Percentiles rank a stretch among this genome's conserved stretches.
Conservation (phyloP, 2,329 filamentous ascomycete species). For the Coleophoma cylindrospora region DNA sequence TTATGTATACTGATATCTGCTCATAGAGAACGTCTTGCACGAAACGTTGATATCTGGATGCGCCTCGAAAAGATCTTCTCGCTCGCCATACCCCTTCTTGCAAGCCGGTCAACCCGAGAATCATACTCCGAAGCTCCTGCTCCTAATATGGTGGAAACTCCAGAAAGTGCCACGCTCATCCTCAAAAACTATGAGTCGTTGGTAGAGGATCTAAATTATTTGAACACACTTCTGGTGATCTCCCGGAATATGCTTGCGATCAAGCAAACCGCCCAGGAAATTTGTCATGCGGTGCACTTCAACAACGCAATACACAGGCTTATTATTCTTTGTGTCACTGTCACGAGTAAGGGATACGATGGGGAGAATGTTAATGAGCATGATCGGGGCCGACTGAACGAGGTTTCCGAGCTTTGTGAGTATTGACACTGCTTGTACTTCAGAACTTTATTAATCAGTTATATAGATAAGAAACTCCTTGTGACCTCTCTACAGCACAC, state of each 20-base stretch:
- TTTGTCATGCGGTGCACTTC: slow-evolving; percentile 59
- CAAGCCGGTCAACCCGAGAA: slow-evolving; percentile 52
- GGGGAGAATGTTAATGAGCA: slow-evolving; percentile 54
- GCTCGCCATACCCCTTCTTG: slow-evolving; percentile 55
- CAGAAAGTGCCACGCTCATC: slow-evolving; percentile 58
- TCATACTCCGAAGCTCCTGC: slow-evolving; percentile 47
- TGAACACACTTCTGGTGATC: slow-evolving; percentile 65
- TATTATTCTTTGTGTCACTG: slow-evolving; percentile 61
- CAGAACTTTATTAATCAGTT: not conserved
- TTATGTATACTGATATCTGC: not conserved
- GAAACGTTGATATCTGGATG: slow-evolving; percentile 62
- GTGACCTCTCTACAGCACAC: slow-evolving; percentile 63
- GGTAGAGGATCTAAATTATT: slow-evolving; percentile 56
- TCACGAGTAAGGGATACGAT: slow-evolving; percentile 63
- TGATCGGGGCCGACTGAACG: slow-evolving; percentile 51
- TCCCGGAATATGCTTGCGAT: slow-evolving; percentile 61
- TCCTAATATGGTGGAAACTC: slow-evolving; percentile 50
- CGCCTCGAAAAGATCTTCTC: slow-evolving; percentile 58
- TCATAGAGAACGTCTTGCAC: slow-evolving; percentile 51
- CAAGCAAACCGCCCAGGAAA: slow-evolving; percentile 59
- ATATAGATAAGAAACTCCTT: slow-evolving; percentile 57
- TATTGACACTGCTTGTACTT: not conserved
- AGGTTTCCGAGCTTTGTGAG: slow-evolving; percentile 61
- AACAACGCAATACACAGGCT: slow-evolving; percentile 63
- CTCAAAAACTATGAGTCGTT: slow-evolving; percentile 56